Base-by-base conservation (phyloP, 495 filamentous ascomycete genomes). In the Hypoxylon crocopeplum region DNA sequence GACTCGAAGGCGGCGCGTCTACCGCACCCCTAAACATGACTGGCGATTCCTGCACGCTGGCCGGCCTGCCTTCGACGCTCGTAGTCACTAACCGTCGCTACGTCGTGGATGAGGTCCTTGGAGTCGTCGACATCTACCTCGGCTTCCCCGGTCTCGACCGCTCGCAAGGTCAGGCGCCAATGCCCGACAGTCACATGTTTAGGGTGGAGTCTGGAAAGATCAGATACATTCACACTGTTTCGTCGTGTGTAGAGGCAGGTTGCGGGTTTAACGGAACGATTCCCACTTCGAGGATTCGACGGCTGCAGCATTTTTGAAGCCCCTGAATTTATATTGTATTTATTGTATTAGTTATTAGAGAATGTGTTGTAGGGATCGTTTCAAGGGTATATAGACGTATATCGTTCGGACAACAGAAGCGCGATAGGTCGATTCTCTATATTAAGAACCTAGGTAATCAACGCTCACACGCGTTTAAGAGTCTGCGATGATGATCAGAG, bases 171-270 rank as follows among this genome's bases (percentile, higher is more conserved):
- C 19, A 67, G 47, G 33, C 58, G 24, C 55, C 69, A 0, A 73
- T 72, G 69, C 69, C 72, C 7, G 69, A 73, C 24, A 73, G 69
- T 40, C 71, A 75, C 24, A 7, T 74, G 40, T 75, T 77, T 39
- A 53, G 75, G 27, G 66, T 77, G 6, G 72, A 77, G 54, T 61
- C 57, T 0, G 73, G 75, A 1, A 69, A 70, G 59, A 72, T 77
- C 5, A 63, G 64, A 37, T 77, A 71, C 29, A 67, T 69, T 12
- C 73, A 77, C 45, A 75, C 72, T 0, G 66, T 72, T 11, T 68
- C 70, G 4, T 63, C 64, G 24, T 72, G 72, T 40, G 64, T 67
- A 6, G 59, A 69, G 39, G 39, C 58, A 1, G 69, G 71, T 32
- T 75, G 72, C 36, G 72, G 72, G 4, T 53, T 71, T 42, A 69